phyloP scores from a whole-genome alignment of 495 filamentous ascomycete genomes.

The Penicillium riverlandense region DNA sequence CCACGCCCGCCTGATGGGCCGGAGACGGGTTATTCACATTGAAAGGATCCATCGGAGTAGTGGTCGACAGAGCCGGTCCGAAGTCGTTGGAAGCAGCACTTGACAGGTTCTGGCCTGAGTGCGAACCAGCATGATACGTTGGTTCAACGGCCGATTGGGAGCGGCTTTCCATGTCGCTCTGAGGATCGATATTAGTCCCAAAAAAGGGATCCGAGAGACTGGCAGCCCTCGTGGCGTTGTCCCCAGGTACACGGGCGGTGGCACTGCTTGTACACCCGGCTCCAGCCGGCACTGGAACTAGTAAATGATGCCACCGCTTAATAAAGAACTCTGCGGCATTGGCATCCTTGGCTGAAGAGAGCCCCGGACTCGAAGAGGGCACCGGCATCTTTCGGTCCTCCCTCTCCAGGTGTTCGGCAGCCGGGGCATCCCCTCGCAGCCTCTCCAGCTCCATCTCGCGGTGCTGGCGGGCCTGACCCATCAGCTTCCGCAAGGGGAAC shows the following conservation, averaged over 20 bases:
- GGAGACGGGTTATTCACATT: not conserved
- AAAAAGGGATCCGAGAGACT: no score
- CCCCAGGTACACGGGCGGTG: no score
- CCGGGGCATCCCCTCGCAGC: conserved; percentile 21
- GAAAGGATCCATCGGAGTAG: not conserved
- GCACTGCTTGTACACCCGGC: no score
- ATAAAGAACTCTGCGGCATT: conserved; percentile 19
- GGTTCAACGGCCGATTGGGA: no score
- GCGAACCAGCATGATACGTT: not conserved
- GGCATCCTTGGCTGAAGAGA: conserved; percentile 12
- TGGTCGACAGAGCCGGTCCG: not conserved
- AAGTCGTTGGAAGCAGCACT: not conserved
- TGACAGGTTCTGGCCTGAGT: not conserved
- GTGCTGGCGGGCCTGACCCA: conserved; percentile 40
- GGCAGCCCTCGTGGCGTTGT: no score
- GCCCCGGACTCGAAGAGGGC: conserved; percentile 24
- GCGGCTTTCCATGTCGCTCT: no score
- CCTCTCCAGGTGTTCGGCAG: conserved; percentile 17
- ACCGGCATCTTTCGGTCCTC: conserved; percentile 20
- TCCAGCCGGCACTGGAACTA: not conserved
- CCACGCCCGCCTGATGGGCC: conserved; percentile 4
- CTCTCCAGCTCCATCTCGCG: conserved; percentile 34
- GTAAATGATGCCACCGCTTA: conserved; percentile 30
- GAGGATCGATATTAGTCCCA: no score
- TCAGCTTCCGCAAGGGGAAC: conserved; percentile 46